Conservation (phyloP, 192 early-diverging fungal genomes). For the Allomyces macrogynus region DNA sequence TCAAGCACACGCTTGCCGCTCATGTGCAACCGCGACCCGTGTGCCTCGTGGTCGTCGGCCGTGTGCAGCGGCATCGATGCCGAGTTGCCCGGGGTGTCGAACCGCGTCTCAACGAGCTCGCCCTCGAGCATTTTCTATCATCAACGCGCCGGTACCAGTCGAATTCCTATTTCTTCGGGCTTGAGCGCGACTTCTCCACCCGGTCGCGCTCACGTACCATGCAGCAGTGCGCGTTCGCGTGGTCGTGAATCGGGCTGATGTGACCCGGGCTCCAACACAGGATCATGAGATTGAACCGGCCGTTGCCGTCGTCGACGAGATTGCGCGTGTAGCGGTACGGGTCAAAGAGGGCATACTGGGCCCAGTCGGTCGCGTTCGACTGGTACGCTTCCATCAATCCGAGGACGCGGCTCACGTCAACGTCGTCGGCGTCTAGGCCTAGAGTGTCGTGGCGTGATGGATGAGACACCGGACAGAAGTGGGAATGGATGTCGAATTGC, state of each 20-base stretch:
- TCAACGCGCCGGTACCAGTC: too few species aligned
- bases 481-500: background rate
- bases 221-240: constrained; percentile 70
- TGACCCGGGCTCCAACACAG: constrained; percentile 61
- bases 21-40: constrained; percentile 14
- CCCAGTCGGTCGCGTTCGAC: constrained; percentile 52
- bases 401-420: constrained; percentile 33
- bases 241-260: constrained; percentile 73
- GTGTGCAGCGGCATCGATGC: constrained; percentile 4
- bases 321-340: constrained; percentile 61
- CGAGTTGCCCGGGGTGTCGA: constrained; percentile 43
- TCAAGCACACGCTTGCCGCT: constrained; percentile 21
- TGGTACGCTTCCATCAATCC: constrained; percentile 44
- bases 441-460: background rate
- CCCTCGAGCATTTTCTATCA: constrained; percentile 54
- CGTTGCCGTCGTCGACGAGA: constrained; percentile 74
- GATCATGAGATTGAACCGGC: constrained; percentile 80
- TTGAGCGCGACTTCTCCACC: too few species aligned
- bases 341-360: constrained; percentile 52
- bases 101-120: constrained; percentile 53
- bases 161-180: too few species aligned
- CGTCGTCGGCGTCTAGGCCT: constrained; percentile 29
- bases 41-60: constrained; percentile 4
- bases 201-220: constrained; percentile 18
- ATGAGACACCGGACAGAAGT: background rate